Evolutionary conservation across 2,329 filamentous ascomycete genomes (phyloP).

Genomic region (Hypoxylon sp.): DNA sequence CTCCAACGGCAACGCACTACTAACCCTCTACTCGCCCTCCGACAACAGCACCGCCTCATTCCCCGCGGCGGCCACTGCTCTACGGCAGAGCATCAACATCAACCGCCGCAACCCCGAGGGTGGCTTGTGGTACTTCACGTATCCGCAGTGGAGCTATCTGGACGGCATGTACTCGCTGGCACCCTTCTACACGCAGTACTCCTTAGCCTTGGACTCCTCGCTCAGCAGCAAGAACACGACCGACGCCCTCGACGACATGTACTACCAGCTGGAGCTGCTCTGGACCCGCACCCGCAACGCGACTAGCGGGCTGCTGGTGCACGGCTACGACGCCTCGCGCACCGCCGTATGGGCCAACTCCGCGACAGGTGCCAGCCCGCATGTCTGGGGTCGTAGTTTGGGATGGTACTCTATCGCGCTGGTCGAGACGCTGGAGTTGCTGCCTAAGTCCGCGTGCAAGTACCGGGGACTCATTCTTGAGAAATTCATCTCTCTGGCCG

Average conservation of each 20-base stretch:
- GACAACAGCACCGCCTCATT: conserved; percentile 23
- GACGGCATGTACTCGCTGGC: conserved; percentile 67
- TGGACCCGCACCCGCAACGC: conserved; percentile 48
- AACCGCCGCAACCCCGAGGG: conserved; percentile 55
- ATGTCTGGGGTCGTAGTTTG: conserved; percentile 57
- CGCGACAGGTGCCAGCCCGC: conserved; percentile 55
- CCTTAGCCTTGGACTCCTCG: conserved; percentile 41
- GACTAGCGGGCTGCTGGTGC: conserved; percentile 53
- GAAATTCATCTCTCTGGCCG: conserved; percentile 47
- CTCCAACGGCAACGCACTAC: conserved; percentile 52
- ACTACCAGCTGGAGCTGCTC: conserved; percentile 51
- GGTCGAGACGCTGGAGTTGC: conserved; percentile 55
- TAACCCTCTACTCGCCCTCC: conserved; percentile 39
- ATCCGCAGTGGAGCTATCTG: conserved; percentile 67
- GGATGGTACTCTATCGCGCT: conserved; percentile 59
- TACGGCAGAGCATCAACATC: conserved; percentile 51
- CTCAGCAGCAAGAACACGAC: conserved; percentile 9
- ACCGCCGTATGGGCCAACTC: conserved; percentile 56
- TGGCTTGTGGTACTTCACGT: conserved; percentile 59
- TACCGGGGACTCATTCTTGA: conserved; percentile 34
- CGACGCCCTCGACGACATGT: conserved; percentile 49
- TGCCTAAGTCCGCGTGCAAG: conserved; percentile 31
- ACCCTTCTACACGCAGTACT: conserved; percentile 57
- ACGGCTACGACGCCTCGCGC: conserved; percentile 56
- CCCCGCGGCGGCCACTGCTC: conserved; percentile 42